Conservation (phyloP, 257 asterid genomes). For the Lavandula angustifolia region DNA sequence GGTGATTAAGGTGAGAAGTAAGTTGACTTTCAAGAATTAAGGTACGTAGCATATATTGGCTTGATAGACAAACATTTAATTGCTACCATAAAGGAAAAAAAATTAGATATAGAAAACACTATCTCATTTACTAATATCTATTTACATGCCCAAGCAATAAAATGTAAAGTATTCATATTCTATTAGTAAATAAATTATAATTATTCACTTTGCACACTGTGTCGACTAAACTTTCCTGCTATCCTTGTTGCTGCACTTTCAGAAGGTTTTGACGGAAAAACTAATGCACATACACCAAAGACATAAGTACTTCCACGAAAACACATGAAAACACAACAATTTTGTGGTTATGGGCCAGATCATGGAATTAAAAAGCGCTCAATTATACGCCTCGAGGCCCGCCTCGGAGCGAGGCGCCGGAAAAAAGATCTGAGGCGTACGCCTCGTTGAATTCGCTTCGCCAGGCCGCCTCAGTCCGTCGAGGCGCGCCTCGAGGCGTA, state of each 20-base stretch:
- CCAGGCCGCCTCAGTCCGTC: too few relatives aligned
- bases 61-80: not conserved
- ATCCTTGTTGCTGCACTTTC: not conserved
- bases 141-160: not conserved
- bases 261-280: constrained; percentile 7
- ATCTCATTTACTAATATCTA: not conserved
- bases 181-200: not conserved
- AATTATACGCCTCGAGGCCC: too few relatives aligned
- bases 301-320: constrained; percentile 2
- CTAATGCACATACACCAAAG: not conserved
- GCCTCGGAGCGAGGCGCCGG: too few relatives aligned
- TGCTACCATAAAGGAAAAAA: not conserved
- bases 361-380: too few relatives aligned
- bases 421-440: too few relatives aligned
- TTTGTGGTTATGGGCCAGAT: too few relatives aligned
- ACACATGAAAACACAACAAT: not conserved
- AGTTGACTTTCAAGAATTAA: not conserved
- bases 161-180: too few relatives aligned
- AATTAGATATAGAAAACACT: not conserved
- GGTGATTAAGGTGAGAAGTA: not conserved
- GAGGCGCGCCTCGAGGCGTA: too few relatives aligned
- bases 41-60: not conserved
- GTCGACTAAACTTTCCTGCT: not conserved
- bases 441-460: too few relatives aligned
- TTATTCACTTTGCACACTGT: constrained; percentile 6